Evolutionary conservation across 306 rosid genomes (phyloP), one percentile per base, ranked within the genome.

Genomic region (Glycine latifolia): DNA sequence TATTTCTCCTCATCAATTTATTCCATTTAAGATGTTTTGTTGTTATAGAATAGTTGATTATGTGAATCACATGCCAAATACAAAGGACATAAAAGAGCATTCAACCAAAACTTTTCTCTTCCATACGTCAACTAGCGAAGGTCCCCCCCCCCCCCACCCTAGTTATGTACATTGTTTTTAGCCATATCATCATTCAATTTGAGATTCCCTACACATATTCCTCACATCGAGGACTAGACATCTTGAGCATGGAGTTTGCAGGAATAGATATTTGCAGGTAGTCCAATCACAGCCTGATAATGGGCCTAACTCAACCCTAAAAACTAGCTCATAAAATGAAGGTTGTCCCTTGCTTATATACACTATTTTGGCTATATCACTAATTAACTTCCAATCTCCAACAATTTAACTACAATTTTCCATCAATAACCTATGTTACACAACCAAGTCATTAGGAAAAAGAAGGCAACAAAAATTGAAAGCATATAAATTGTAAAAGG

Each of bases 11-110:
- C 4, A 6, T 31, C 48, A 7, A 11, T 76, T 59, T 16, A 3
- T 48, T 47, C 35, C 49, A 14, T n/a, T 77, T 16, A 61, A 62
- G 63, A 82, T 47, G 66, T 50, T 50, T 73, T 39, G 17, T 47
- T 39, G 4, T 17, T 17, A 60, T 20, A 73, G 65, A 41, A 55
- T 39, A 48, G 37, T 63, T 44, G 66, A 66, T 44, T 33, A 75
- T 15, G 53, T 8, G 13, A 69, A 68, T 6, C 49, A 17, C 59
- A 15, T 17, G 76, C 33, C 33, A 50, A 69, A 66, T 43, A 72
- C 31, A 49, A 66, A 55, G 53, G 54, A 60, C 33, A 67, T 35
- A 41, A 37, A 37, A 67, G 56, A 65, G 62, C 44, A 72, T n/a
- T 71, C 4, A 10, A 47, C 33, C 31, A 66, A 52, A 79, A 68